Evolutionary conservation across 805 yeast species (phyloP), one percentile per base, ranked within the genome.

Genomic region (Yarrowia phangngaensis): DNA sequence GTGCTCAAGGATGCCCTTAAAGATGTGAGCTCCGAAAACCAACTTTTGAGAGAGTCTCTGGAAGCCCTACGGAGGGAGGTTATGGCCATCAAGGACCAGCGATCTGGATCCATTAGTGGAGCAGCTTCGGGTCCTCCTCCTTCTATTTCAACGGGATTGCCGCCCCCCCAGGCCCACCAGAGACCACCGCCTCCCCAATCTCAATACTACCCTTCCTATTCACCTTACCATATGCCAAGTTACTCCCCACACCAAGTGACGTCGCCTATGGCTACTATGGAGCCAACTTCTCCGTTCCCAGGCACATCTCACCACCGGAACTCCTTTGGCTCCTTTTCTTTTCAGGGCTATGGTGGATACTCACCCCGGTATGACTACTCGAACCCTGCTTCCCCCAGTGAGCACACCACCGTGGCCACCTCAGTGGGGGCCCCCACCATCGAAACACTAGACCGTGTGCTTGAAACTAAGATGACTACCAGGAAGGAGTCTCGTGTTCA

Each of bases 201-300:
- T 11, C 43, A 35, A 8, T 19, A 41, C 14, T 33, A 36, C 27
- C 43, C 20, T 13, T 12, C 23, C 72, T 8, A 65, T 67, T 46
- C 50, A 6, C 50, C 50, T 4, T 34, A 36, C 7, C 30, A 36
- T n/a, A 24, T 36, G 43, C 43, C 43, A 11, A 26, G 13, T 12
- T 36, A 38, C 32, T 38, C 45, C 7, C 45, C 45, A 2, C 45
- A 38, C 70, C 72, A 11, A 70, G 70, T 55, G 68, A 70, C 46
- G 75, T 79, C 6, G 74, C 77, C 12, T 47, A 47, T 33, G 52
- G 52, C 36, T 32, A 45, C 30, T 19, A 14, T 51, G 51, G 31
- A 38, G 31, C 45, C 53, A 19, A 22, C 27, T 9, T 34, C 40
- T 14, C 33, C 45, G 19, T 33, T 23, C 16, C 31, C 33, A 2